phyloP scores from a whole-genome alignment of 257 asterid species.

The Solanum megistacrolobum region DNA sequence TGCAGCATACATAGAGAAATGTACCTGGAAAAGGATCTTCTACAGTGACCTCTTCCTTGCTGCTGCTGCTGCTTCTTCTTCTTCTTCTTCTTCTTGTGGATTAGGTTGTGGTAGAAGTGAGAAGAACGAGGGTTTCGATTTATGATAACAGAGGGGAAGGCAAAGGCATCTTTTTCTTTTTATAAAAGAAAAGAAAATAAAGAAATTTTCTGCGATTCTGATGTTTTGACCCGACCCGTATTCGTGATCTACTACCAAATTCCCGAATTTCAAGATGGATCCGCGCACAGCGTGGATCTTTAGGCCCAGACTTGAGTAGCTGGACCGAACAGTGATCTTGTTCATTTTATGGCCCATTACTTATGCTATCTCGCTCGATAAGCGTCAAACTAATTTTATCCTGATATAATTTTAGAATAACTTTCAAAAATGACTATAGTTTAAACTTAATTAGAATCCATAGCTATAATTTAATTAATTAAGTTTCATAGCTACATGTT shows the following conservation, averaged over 20 bases:
- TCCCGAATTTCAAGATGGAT: neutral
- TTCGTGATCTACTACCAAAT: neutral
- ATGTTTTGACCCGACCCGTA: neutral
- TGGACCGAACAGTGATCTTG: neutral
- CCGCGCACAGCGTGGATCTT: neutral
- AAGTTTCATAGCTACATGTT: neutral
- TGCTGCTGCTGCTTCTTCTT: neutral
- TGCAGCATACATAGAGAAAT: neutral
- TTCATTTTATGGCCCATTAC: neutral
- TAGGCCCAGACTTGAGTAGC: neutral
- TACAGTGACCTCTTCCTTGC: neutral
- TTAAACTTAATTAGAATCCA: neutral
- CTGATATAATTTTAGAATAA: neutral
- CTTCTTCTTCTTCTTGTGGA: neutral
- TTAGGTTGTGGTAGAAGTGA: slow-evolving; percentile 6
- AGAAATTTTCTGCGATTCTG: neutral
- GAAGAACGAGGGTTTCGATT: slow-evolving; percentile 57
- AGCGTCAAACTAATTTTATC: neutral
- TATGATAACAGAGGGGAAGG: slow-evolving; percentile 4
- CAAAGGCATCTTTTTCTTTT: neutral
- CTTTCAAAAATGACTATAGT: neutral
- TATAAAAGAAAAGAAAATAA: neutral
- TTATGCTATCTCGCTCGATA: neutral
- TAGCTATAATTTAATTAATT: too few relatives aligned
- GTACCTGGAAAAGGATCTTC: neutral